Evolutionary conservation across 164 flowering plant species (phyloP).

Genomic region (Cinnamomum micranthum): DNA sequence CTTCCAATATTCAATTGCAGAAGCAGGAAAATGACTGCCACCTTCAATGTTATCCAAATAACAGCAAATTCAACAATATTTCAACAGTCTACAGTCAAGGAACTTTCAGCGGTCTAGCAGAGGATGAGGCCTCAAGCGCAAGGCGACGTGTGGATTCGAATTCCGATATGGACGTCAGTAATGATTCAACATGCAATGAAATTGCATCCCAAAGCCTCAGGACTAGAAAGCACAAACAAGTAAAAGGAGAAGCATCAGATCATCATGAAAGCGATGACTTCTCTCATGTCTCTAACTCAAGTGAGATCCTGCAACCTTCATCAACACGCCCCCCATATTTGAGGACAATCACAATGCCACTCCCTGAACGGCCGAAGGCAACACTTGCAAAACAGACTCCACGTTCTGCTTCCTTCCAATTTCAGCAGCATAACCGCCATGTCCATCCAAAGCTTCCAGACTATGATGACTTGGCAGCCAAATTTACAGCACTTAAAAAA

Average conservation of each 20-base stretch:
- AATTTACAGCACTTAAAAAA: conserved; percentile 57
- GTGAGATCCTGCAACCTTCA: neutral
- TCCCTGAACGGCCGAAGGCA: conserved; percentile 23
- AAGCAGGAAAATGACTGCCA: neutral
- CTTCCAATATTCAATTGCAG: neutral
- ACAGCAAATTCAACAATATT: neutral
- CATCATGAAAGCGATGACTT: conserved; percentile 9
- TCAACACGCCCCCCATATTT: conserved; percentile 24
- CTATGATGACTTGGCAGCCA: conserved; percentile 63
- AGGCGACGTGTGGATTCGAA: neutral
- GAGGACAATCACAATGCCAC: conserved; percentile 64
- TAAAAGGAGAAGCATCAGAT: conserved; percentile 4
- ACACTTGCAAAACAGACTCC: conserved; percentile 5
- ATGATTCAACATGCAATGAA: conserved; percentile 23
- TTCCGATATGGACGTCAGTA: neutral
- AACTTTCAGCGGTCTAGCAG: neutral
- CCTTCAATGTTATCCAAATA: neutral
- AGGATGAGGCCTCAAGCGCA: neutral
- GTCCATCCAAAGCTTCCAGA: conserved; percentile 89
- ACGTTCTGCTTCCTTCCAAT: conserved; percentile 36
- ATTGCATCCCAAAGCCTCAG: neutral
- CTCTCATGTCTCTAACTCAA: conserved; percentile 17
- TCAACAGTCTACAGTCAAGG: neutral
- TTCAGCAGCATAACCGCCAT: conserved; percentile 26
- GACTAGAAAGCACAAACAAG: conserved; percentile 4